phyloP scores from a whole-genome alignment of 768 basidiomycete species.

The Stropharia rugosoannulata region DNA sequence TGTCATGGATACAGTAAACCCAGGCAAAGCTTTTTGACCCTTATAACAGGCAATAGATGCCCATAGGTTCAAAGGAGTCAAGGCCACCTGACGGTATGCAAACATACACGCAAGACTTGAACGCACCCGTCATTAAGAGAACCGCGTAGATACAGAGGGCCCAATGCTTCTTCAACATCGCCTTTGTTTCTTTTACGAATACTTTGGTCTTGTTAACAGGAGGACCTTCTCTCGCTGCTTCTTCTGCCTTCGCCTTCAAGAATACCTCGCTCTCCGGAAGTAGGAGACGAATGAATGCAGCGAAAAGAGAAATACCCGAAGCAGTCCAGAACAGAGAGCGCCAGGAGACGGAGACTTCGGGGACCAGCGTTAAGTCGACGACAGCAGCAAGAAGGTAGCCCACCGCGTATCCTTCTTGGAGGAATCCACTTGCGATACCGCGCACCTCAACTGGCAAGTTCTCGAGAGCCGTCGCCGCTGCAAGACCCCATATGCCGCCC shows the following conservation, averaged over 20 bases:
- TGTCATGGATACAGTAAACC: neutral
- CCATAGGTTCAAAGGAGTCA: no score
- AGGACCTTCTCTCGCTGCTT: conserved; percentile 56
- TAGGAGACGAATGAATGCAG: conserved; percentile 61
- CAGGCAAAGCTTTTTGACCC: neutral
- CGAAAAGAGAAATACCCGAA: conserved; percentile 64
- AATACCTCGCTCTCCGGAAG: conserved; percentile 82
- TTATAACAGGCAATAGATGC: neutral
- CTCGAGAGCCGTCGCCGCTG: conserved; percentile 81
- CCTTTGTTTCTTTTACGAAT: conserved; percentile 71
- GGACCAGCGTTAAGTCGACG: conserved; percentile 71
- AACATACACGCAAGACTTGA: neutral
- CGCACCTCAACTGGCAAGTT: conserved; percentile 86
- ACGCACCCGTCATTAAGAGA: conserved; percentile 69
- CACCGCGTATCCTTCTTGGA: conserved; percentile 88
- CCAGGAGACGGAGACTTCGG: conserved; percentile 53
- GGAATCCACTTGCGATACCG: conserved; percentile 79
- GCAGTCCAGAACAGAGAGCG: conserved; percentile 81
- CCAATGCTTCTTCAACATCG: conserved; percentile 86
- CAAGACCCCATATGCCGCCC: conserved; percentile 89
- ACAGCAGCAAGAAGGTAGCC: conserved; percentile 84
- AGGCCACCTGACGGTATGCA: neutral
- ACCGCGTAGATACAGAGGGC: conserved; percentile 80
- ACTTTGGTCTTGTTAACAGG: conserved; percentile 58
- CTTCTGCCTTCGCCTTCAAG: conserved; percentile 58